Conservation (phyloP, 1,139 yeast species). For the Protomyces inouyei region DNA sequence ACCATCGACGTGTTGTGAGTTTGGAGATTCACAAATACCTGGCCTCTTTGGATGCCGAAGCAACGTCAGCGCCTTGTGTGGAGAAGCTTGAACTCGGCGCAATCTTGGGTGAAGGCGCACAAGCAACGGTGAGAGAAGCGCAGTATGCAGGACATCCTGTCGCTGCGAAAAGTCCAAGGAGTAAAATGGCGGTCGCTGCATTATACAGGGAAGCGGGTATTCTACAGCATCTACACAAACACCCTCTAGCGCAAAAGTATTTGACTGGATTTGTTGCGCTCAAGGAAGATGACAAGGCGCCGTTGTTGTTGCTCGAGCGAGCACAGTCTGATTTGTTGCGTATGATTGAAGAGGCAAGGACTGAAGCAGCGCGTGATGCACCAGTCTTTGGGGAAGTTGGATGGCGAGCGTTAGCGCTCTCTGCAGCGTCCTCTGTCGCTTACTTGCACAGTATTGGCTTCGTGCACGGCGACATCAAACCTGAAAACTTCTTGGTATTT, state of each 20-base stretch:
- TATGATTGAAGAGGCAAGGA: background rate
- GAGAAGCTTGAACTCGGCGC: no score
- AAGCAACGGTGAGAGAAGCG: slow-evolving; percentile 7
- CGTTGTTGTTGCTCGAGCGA: slow-evolving; percentile 1
- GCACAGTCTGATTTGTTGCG: slow-evolving; percentile 1
- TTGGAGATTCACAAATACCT: background rate
- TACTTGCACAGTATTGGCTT: slow-evolving; percentile 77
- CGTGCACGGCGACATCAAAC: slow-evolving; percentile 91
- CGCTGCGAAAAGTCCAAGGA: slow-evolving; percentile 13
- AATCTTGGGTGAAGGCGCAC: slow-evolving; percentile 2
- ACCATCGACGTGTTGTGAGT: background rate
- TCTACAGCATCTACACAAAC: background rate
- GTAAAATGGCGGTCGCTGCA: background rate
- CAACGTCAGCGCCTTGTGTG: no score
- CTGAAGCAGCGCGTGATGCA: background rate
- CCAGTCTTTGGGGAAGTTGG: background rate
- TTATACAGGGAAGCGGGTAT: slow-evolving; percentile 4
- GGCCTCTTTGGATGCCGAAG: background rate
- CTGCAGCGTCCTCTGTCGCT: background rate
- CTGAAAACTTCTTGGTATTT: slow-evolving; percentile 64
- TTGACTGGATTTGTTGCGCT: background rate
- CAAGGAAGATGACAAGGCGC: background rate
- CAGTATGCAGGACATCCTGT: background rate
- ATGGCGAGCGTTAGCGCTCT: slow-evolving; percentile 2
- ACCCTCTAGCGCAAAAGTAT: background rate